A percentile compares a stretch with the other conserved stretches of the same genome.
Conservation (phyloP, 2,329 filamentous ascomycete genomes). For the Cladosporium sp. region DNA sequence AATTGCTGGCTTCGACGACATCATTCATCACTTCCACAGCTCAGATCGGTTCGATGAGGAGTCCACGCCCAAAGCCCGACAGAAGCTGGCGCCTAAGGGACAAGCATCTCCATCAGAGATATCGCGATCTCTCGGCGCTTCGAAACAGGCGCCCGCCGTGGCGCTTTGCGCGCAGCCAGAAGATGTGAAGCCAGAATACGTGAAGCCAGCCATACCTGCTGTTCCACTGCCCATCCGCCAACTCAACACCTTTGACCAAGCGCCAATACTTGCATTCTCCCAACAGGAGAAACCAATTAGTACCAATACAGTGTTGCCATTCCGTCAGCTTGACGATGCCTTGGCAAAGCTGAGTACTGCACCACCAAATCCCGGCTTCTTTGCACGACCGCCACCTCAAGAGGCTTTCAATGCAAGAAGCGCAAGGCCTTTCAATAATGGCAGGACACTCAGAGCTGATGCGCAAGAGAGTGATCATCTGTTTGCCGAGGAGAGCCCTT, state of each 20-base stretch:
- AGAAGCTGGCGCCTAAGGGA: background rate
- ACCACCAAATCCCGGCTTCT: background rate
- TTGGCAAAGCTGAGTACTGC: background rate
- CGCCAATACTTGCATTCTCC: background rate
- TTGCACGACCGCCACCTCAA: background rate
- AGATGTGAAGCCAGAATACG: background rate
- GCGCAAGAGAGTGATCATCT: background rate
- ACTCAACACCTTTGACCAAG: background rate
- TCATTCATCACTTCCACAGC: constrained; percentile 22
- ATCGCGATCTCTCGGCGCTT: background rate
- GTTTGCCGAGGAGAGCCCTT: background rate
- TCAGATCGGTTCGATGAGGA: constrained; percentile 1
- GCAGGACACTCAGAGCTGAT: background rate
- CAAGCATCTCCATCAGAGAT: background rate
- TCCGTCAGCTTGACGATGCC: background rate
- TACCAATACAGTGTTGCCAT: background rate
- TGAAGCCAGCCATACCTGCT: background rate
- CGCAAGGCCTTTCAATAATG: background rate
- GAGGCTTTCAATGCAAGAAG: background rate
- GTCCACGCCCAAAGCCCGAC: background rate
- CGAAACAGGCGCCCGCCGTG: background rate
- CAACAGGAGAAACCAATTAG: background rate
- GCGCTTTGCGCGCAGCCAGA: background rate
- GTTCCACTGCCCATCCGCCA: background rate
- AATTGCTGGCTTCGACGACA: constrained; percentile 14